Conservation (phyloP, 768 basidiomycete species). For the Fibroporia radiculosa region DNA sequence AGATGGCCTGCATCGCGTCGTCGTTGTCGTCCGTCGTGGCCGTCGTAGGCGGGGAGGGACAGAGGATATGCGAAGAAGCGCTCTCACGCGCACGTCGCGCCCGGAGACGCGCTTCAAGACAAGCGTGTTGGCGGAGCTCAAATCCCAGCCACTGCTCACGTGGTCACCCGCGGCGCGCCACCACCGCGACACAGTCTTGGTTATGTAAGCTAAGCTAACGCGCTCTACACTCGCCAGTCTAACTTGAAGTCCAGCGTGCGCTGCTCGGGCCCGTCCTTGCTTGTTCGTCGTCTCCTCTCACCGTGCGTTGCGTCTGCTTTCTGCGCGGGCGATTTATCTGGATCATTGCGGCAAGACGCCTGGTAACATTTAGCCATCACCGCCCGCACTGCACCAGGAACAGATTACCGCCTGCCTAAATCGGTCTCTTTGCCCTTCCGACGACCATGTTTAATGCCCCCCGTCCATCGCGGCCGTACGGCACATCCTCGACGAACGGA, state of each 20-base stretch:
- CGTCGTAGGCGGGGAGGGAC: constrained; percentile 4
- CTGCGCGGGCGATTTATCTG: neutral
- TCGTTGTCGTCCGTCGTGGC: constrained; percentile 12
- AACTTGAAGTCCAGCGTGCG: too few species aligned
- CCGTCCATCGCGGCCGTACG: constrained; percentile 63
- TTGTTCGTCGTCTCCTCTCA: neutral
- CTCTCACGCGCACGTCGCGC: constrained; percentile 21
- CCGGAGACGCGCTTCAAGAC: constrained; percentile 18
- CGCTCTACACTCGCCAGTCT: neutral
- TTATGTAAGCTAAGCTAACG: too few species aligned
- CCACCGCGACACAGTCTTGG: constrained; percentile 14
- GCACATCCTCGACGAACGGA: constrained; percentile 43
- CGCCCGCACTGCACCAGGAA: constrained; percentile 2
- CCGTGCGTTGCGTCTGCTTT: neutral
- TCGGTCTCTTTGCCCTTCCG: neutral
- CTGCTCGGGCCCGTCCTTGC: too few species aligned
- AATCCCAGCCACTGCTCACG: constrained; percentile 8
- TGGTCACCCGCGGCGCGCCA: constrained; percentile 5
- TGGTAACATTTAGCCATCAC: too few species aligned
- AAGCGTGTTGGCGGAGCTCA: constrained; percentile 16
- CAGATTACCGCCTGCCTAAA: neutral
- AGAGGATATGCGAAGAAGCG: constrained; percentile 4
- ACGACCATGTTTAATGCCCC: constrained; percentile 76
- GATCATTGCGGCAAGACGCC: too few species aligned
- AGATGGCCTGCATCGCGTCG: constrained; percentile 22